Evolutionary conservation across 441 rosid genomes (phyloP).

Genomic region (Populus hybrid): DNA sequence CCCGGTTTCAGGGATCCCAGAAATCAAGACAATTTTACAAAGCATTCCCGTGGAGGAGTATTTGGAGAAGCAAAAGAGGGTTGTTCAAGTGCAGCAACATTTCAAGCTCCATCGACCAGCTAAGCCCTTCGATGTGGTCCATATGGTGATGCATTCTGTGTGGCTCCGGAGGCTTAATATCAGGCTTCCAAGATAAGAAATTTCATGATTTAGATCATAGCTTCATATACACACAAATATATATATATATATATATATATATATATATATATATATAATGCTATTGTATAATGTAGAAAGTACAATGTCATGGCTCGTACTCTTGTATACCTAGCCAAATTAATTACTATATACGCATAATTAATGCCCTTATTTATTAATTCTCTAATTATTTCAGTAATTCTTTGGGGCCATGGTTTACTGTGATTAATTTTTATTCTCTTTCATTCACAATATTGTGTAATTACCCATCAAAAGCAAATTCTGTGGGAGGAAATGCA

Average conservation of each 20-base stretch:
- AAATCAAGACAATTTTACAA: conserved; percentile 51
- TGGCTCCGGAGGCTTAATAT: conserved; percentile 53
- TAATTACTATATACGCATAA: neutral
- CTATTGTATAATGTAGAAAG: neutral
- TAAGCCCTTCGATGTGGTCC: conserved; percentile 58
- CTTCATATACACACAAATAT: neutral
- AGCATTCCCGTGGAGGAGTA: conserved; percentile 37
- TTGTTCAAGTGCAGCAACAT: conserved; percentile 54
- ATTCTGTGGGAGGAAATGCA: no score
- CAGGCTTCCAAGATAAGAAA: conserved; percentile 10
- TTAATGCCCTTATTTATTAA: neutral
- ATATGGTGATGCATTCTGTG: conserved; percentile 75
- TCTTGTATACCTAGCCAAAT: neutral
- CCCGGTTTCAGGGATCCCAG: conserved; percentile 47
- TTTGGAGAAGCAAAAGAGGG: conserved; percentile 44
- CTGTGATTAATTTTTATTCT: no score
- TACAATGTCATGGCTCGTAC: neutral
- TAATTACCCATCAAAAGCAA: no score
- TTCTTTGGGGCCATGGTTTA: neutral
- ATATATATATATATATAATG: no score
- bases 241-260: no score
- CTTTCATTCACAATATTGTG: no score
- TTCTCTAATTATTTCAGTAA: no score
- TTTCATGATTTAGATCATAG: neutral
- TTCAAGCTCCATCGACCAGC: conserved; percentile 69